These are phyloP conservation scores for Lentinus brumalis DNA, from an alignment of 768 basidiomycete species.

Conservation along the genomic window DNA sequence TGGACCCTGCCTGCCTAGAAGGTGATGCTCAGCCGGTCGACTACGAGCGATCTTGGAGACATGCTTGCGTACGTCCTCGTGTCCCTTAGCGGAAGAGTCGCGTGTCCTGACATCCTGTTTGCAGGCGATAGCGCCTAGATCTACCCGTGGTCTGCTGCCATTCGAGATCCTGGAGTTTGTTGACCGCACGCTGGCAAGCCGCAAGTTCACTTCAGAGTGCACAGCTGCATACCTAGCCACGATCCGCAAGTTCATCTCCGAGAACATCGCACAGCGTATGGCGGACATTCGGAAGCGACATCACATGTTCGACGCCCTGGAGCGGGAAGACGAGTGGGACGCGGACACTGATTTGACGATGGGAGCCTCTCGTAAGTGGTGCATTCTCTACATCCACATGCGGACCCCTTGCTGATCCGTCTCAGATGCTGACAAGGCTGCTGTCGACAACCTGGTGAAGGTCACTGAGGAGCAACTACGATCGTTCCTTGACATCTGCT, in stretches of 20 bases:
- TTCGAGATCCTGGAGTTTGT: constrained; percentile 82
- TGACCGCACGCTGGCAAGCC: constrained; percentile 58
- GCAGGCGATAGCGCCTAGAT: constrained; percentile 65
- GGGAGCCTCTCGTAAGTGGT: constrained; percentile 61
- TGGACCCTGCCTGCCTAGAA: constrained; percentile 96
- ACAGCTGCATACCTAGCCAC: constrained; percentile 68
- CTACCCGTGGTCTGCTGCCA: constrained; percentile 72
- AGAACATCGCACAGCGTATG: constrained; percentile 65
- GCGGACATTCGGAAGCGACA: constrained; percentile 67
- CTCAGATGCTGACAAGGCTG: constrained; percentile 64
- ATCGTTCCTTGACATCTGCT: constrained; percentile 82
- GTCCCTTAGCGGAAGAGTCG: neutral
- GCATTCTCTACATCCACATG: neutral
- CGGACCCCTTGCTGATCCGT: constrained; percentile 3
- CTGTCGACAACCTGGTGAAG: constrained; percentile 89
- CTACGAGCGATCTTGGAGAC: constrained; percentile 82
- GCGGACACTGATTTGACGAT: constrained; percentile 73
- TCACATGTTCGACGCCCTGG: constrained; percentile 84
- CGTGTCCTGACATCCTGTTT: neutral
- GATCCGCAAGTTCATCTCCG: constrained; percentile 69
- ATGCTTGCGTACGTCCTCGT: constrained; percentile 62
- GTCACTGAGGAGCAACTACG: constrained; percentile 82
- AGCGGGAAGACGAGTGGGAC: constrained; percentile 76
- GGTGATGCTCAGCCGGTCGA: constrained; percentile 95
- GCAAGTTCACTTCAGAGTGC: constrained; percentile 68